Conservation (phyloP, 305 asterid species). For the Fraxinus albicans region DNA sequence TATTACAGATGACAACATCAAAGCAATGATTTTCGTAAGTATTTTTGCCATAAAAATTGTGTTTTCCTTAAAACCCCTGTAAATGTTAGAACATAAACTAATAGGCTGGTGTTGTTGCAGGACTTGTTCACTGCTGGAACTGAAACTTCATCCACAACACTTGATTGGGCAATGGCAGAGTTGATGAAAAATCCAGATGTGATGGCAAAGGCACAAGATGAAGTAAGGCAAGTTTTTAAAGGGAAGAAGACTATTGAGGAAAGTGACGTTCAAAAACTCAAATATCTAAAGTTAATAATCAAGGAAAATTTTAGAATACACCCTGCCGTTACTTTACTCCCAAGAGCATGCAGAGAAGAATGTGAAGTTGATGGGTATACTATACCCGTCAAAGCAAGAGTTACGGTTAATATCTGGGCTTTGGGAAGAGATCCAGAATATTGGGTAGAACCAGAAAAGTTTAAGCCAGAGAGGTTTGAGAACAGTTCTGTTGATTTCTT, state of each 20-base stretch:
- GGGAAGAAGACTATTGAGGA: not conserved
- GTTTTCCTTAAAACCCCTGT: not conserved
- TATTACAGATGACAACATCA: conserved; percentile 24
- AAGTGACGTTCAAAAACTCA: not conserved
- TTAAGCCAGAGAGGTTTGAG: no score
- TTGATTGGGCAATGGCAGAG: not conserved
- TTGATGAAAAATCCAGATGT: not conserved
- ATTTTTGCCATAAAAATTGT: conserved; percentile 3
- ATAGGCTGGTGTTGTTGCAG: not conserved
- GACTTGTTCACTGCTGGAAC: not conserved
- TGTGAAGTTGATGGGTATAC: not conserved
- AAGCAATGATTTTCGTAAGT: conserved; percentile 8
- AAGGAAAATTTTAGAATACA: not conserved
- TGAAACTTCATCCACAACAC: not conserved
- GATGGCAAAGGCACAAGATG: no score
- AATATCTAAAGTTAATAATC: not conserved
- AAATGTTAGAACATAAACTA: not conserved
- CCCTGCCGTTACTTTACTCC: not conserved
- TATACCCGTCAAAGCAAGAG: not conserved
- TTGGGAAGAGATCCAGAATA: not conserved
- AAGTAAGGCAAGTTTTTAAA: not conserved
- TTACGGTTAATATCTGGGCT: not conserved
- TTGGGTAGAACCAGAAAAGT: no score
- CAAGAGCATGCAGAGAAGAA: not conserved
- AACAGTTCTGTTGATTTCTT: no score